These are phyloP conservation scores for Tilletia indica DNA, from an alignment of 1,284 basidiomycete species.

Conservation along the genomic window DNA sequence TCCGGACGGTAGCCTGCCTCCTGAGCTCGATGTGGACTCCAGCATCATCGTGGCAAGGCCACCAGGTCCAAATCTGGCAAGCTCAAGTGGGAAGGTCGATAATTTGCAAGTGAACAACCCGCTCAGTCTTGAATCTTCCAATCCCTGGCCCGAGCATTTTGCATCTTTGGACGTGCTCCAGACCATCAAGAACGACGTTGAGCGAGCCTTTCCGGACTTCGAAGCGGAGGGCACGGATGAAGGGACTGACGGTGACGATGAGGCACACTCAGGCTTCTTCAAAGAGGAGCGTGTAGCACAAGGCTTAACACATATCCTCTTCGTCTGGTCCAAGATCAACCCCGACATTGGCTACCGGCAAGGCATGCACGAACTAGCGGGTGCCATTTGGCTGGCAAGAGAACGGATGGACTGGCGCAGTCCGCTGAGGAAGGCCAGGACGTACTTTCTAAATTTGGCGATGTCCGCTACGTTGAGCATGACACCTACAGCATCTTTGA, in stretches of 20 bases:
- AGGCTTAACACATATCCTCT: slow-evolving; percentile 39
- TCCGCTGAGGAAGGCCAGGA: slow-evolving; percentile 19
- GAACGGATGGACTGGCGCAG: slow-evolving; percentile 1
- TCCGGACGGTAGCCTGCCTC: slow-evolving; percentile 21
- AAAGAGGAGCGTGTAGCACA: slow-evolving; percentile 26
- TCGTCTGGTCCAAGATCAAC: slow-evolving; percentile 45
- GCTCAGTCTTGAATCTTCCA: slow-evolving; percentile 39
- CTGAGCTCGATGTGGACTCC: slow-evolving; percentile 17
- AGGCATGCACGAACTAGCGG: slow-evolving; percentile 56
- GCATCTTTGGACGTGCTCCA: slow-evolving; percentile 33
- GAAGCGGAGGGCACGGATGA: slow-evolving; percentile 24
- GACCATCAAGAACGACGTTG: slow-evolving; percentile 42
- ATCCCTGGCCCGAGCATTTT: slow-evolving; percentile 45
- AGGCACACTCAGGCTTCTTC: background rate
- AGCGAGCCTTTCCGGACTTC: slow-evolving; percentile 46
- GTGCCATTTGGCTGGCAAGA: slow-evolving; percentile 40
- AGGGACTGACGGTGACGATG: background rate
- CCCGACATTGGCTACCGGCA: slow-evolving; percentile 50
- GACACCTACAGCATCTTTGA: slow-evolving; percentile 45
- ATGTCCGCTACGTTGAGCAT: slow-evolving; percentile 36
- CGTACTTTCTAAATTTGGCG: slow-evolving; percentile 28
- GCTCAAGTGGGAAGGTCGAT: slow-evolving; percentile 21
- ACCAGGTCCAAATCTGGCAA: background rate
- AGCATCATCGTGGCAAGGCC: background rate
- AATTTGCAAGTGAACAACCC: slow-evolving; percentile 44